These are phyloP conservation scores for Bombardia bombarda DNA, from an alignment of 495 filamentous ascomycete genomes.

Conservation along the genomic window DNA sequence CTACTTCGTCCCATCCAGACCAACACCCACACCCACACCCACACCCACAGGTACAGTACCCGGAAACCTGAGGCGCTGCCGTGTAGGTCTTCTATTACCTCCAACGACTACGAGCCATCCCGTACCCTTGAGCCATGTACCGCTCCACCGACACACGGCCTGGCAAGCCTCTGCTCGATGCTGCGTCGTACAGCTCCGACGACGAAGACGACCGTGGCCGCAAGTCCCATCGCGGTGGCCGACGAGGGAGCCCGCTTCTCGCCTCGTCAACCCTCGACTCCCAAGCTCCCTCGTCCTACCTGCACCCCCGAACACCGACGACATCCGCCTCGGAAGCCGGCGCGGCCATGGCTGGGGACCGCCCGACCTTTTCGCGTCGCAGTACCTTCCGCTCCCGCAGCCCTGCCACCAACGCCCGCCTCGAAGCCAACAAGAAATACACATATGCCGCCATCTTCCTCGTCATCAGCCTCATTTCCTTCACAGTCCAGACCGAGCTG, in stretches of 20 bases:
- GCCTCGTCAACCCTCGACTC: no score
- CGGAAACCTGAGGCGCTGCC: no score
- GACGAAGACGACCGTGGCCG: constrained; percentile 10
- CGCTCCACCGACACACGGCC: constrained; percentile 3
- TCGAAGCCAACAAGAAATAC: constrained; percentile 67
- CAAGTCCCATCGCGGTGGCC: constrained; percentile 1
- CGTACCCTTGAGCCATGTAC: constrained; percentile 3
- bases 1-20: no score
- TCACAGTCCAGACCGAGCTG: constrained; percentile 86
- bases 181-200: not conserved
- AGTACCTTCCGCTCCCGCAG: constrained; percentile 17
- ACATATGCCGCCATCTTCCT: constrained; percentile 79
- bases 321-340: not conserved
- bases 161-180: constrained; percentile 9
- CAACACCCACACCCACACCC: no score
- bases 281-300: not conserved
- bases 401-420: constrained; percentile 36
- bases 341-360: no score
- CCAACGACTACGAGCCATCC: no score
- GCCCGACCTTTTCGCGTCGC: constrained; percentile 11
- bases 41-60: no score
- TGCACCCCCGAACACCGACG: not conserved
- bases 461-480: constrained; percentile 68
- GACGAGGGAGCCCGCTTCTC: constrained; percentile 8
- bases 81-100: no score